Percentiles rank a stretch among this genome's conserved stretches.
These are phyloP conservation scores for Skeletonema menzelii DNA, from an alignment of 108 stramenopile genomes.

Conservation along the genomic window DNA sequence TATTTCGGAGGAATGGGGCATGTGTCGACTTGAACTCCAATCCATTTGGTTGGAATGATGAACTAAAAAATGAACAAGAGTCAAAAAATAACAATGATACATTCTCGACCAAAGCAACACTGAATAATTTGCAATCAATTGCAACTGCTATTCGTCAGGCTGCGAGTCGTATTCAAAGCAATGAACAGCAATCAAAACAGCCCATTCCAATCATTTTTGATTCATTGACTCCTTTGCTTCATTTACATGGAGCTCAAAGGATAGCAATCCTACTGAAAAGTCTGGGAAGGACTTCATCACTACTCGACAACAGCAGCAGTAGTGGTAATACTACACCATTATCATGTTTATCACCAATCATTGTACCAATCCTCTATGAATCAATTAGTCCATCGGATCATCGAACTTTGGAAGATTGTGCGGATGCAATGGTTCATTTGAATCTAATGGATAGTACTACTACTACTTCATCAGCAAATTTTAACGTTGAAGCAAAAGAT, in stretches of 20 bases:
- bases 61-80: neutral
- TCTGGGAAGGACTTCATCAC: conserved; percentile 7
- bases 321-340: neutral
- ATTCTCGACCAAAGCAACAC: conserved; percentile 11
- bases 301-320: neutral
- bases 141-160: conserved; percentile 22
- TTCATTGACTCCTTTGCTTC: conserved; percentile 25
- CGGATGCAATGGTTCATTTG: conserved; percentile 29
- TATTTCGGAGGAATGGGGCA: conserved; percentile 21
- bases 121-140: conserved; percentile 26
- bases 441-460: neutral
- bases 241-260: conserved; percentile 31
- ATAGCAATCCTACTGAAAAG: conserved; percentile 22
- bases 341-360: conserved; percentile 31
- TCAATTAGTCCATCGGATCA: conserved; percentile 34
- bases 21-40: conserved; percentile 30
- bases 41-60: conserved; percentile 41
- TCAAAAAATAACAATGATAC: neutral
- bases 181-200: neutral
- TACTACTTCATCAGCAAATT: neutral
- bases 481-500: neutral
- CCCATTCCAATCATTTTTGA: conserved; percentile 40
- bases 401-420: conserved; percentile 29
- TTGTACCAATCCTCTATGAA: conserved; percentile 38
- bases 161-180: conserved; percentile 4